Evolutionary conservation across 2,329 filamentous ascomycete species (phyloP).

Genomic region (Byssothecium circinans): DNA sequence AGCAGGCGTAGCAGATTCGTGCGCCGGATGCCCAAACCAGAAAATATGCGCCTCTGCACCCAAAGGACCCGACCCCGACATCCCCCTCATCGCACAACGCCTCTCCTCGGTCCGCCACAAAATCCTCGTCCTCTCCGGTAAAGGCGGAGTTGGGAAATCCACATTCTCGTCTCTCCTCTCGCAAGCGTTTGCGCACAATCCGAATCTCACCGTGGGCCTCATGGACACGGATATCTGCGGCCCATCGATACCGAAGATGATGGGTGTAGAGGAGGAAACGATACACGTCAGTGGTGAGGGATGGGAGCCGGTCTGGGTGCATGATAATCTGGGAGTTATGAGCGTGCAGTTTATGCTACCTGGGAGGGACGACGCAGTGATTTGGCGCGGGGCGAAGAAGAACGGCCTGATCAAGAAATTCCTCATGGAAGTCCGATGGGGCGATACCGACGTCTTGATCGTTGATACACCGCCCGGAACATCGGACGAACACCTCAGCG

Average conservation of each 20-base stretch:
- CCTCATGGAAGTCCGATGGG: conserved; percentile 97
- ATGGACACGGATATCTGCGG: conserved; percentile 99
- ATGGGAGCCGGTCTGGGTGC: conserved; percentile 94
- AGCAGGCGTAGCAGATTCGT: conserved; percentile 72
- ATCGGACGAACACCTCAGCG: conserved; percentile 90
- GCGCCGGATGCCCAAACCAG: conserved; percentile 94
- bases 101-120: conserved; percentile 85
- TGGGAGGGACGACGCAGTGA: conserved; percentile 89
- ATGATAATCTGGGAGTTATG: conserved; percentile 94
- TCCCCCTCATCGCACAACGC: conserved; percentile 81
- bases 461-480: conserved; percentile 97
- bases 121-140: conserved; percentile 88
- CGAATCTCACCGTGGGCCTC: conserved; percentile 78
- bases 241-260: conserved; percentile 96
- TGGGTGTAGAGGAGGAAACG: conserved; percentile 91
- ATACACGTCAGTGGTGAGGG: conserved; percentile 87
- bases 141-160: conserved; percentile 95
- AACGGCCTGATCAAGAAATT: conserved; percentile 98
- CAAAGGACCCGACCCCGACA: conserved; percentile 93
- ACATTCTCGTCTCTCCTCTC: conserved; percentile 88
- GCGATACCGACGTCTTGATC: conserved; percentile 86
- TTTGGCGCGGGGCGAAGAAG: conserved; percentile 98
- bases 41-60: conserved; percentile 90
- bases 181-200: conserved; percentile 84
- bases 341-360: conserved; percentile 98